Evolutionary conservation across 106 monocot species (phyloP), one percentile per base, ranked within the genome.

Genomic region (Acorus calamus): DNA sequence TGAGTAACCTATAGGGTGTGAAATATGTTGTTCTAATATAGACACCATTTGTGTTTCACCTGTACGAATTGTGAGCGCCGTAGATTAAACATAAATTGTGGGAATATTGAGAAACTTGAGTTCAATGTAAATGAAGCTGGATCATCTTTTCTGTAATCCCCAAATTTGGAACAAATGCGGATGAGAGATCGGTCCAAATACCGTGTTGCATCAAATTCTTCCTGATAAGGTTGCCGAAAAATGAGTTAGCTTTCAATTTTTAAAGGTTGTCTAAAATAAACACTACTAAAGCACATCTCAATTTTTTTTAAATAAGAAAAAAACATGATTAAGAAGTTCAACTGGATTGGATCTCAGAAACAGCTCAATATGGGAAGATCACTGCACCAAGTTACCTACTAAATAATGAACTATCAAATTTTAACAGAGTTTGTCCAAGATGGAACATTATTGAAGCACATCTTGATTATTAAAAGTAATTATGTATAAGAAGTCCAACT

Each of bases 31-130:
- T 55, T 56, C 44, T 65, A 3, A 56, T 14, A 14, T 12, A 49
- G 10, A 14, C 11, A 28, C 42, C 44, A 41, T 11, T 11, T n/a
- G 3, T 48, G 42, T 46, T 47, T 69, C 55, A 94, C 94, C 96
- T 98, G 96, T 49, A 98, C 84, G 58, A 98, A 98, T 67, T 98
- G 96, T 66, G 96, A 98, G 14, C 96, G 75, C 10, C 96, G 69
- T 42, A 98, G 72, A 70, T 98, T 98, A 72, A 98, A 98, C 82
- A 98, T 88, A 58, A 98, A 98, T 64, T 98, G 96, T n/a, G 96
- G 96, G 55, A 98, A 85, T 73, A 98, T 78, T 14, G 96, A 98
- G 78, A 98, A 87, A 66, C 84, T 84, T 7, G 90, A 70, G 75
- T 87, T 82, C 57, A 98, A 77, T 41, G 59, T 83, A 73, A 98